Base-by-base conservation (phyloP, 1,284 basidiomycete species). In the Leccinum subrobustum region DNA sequence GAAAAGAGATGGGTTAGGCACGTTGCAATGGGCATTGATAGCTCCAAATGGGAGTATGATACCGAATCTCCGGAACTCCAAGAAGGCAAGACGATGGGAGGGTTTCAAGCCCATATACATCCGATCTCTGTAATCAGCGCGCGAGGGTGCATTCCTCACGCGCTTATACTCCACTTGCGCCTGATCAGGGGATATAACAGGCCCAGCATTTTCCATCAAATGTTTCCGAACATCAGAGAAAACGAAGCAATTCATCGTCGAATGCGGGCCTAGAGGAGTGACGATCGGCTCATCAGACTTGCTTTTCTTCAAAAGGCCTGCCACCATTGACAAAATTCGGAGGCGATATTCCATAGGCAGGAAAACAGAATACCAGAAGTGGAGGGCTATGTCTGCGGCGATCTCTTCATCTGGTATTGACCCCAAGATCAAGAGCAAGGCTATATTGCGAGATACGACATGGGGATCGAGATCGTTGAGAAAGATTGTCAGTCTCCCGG, bases 41-140 rank as follows among this genome's bases (percentile, higher is more conserved):
- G 79, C 78, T 4, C 79, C 79, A 42, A 80, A 80, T 5, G 81
- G 80, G 6, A 81, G 70, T 16, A 82, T 52, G 27, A 82, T 61
- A 4, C 81, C 79, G 57, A 73, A 76, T 20, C 71, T 65, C 31
- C 77, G 71, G 63, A 70, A 80, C 51, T 78, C 68, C 35, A 73
- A 62, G 58, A 76, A 73, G 12, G 80, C 74, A 9, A 78, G 67
- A 11, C 80, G 77, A 63, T 82, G 80, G 1, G 79, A 78, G 3
- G 77, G 74, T 48, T 68, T 68, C 53, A 80, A 59, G 0, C 65
- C 60, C 29, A 62, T 55, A 50, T 76, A 76, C 63, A 69, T 68
- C 6, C 77, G 65, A 25, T 81, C 71, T 35, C 70, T 67, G 31
- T 60, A 69, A 64, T 81, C 80, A 0, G 58, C 64, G 9, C 75